Conservation (phyloP, 306 rosid species). For the Rubus idaeus region DNA sequence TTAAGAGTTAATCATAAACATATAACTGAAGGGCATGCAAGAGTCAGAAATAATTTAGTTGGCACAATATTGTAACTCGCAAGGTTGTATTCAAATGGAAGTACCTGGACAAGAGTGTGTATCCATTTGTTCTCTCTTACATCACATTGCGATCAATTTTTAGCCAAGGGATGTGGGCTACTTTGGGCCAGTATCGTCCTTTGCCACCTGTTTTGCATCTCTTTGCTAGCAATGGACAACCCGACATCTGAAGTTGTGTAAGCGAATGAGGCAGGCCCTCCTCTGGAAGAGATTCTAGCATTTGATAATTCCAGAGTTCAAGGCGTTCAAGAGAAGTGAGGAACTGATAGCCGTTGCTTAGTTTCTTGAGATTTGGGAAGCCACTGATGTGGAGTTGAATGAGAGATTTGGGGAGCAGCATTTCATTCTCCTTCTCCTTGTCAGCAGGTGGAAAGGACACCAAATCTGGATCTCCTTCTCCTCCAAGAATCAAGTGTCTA, state of each 20-base stretch:
- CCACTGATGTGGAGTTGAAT: background rate
- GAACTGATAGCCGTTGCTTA: conserved; percentile 12
- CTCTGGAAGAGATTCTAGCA: conserved; percentile 7
- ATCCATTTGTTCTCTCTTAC: too few relatives aligned
- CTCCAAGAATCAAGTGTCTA: background rate
- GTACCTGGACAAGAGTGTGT: too few relatives aligned
- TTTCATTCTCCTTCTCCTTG: background rate
- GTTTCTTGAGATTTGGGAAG: conserved; percentile 16
- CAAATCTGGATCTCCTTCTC: background rate
- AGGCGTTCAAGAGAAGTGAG: conserved; percentile 27
- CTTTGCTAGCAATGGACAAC: conserved; percentile 17
- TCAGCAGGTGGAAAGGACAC: conserved; percentile 3
- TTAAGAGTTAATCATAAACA: too few relatives aligned
- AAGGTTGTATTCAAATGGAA: too few relatives aligned
- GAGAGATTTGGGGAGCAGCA: conserved; percentile 23
- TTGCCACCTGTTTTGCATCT: background rate
- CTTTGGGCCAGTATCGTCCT: conserved; percentile 25
- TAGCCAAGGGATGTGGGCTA: conserved; percentile 22
- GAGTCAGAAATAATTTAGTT: too few relatives aligned
- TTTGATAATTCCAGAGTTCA: background rate
- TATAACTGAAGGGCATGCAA: too few relatives aligned
- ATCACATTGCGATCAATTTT: background rate
- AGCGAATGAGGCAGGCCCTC: conserved; percentile 30
- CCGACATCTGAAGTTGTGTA: background rate
- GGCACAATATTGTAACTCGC: too few relatives aligned